Conservation (phyloP, 2,329 filamentous ascomycete genomes). For the Incumbomyces delicatus region DNA sequence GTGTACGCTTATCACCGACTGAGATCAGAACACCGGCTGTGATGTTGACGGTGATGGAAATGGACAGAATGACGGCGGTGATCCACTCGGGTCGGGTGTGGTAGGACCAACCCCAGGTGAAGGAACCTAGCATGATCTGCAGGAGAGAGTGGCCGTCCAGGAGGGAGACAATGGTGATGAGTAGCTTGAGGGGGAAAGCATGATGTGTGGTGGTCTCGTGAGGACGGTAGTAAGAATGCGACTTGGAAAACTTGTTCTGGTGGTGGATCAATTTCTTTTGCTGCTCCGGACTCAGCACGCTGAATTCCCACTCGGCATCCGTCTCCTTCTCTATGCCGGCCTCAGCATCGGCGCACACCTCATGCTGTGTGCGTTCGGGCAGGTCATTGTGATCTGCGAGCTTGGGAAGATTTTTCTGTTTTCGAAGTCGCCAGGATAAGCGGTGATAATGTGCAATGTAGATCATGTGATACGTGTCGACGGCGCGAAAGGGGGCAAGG, state of each 20-base stretch:
- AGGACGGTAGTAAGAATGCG: slow-evolving; percentile 81
- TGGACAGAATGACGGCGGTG: slow-evolving; percentile 72
- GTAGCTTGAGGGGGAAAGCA: slow-evolving; percentile 64
- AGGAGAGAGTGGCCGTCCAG: slow-evolving; percentile 71
- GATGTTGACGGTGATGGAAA: slow-evolving; percentile 68
- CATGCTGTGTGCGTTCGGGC: slow-evolving; percentile 36
- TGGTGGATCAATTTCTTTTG: slow-evolving; percentile 65
- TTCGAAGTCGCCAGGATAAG: slow-evolving; percentile 55
- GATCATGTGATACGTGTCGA: slow-evolving; percentile 83
- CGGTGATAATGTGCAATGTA: slow-evolving; percentile 66
- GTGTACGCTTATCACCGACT: slow-evolving; percentile 63
- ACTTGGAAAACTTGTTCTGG: slow-evolving; percentile 68
- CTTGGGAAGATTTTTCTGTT: slow-evolving; percentile 51
- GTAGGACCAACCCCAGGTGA: slow-evolving; percentile 71
- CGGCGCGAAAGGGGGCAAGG: slow-evolving; percentile 61
- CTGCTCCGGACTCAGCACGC: slow-evolving; percentile 39
- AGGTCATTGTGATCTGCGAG: slow-evolving; percentile 62
- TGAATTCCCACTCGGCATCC: slow-evolving; percentile 16
- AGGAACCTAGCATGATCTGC: slow-evolving; percentile 68
- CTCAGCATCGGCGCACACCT: slow-evolving; percentile 35
- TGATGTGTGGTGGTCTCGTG: slow-evolving; percentile 75
- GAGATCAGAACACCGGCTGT: slow-evolving; percentile 66
- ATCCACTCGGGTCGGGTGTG: slow-evolving; percentile 58
- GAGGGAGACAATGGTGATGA: slow-evolving; percentile 68
- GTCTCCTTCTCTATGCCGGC: slow-evolving; percentile 27